Evolutionary conservation across 805 yeast genomes (phyloP).

Genomic region (Brettanomyces anomalus): DNA sequence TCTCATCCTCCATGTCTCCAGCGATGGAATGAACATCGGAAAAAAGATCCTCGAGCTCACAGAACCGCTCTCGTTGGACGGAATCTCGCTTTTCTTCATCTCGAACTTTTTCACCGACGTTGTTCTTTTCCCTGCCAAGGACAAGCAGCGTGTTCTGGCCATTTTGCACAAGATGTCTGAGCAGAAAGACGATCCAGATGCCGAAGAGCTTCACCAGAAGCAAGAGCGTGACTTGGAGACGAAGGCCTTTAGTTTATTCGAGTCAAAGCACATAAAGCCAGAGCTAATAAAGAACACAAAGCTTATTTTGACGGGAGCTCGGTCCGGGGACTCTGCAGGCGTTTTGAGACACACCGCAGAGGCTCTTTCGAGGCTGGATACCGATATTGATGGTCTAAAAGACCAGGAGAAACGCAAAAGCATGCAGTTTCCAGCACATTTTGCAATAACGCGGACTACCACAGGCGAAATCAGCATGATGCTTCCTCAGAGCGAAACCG

Average conservation of each 20-base stretch:
- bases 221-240: slow-evolving; percentile 19
- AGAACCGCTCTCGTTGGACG: slow-evolving; percentile 46
- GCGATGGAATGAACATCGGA: slow-evolving; percentile 48
- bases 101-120: slow-evolving; percentile 58
- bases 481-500: slow-evolving; percentile 32
- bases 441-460: slow-evolving; percentile 45
- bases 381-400: slow-evolving; percentile 6
- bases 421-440: slow-evolving; percentile 30
- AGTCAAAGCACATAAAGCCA: slow-evolving; percentile 34
- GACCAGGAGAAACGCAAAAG: background rate
- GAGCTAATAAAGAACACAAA: slow-evolving; percentile 30
- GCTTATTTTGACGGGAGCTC: slow-evolving; percentile 49
- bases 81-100: slow-evolving; percentile 51
- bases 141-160: slow-evolving; percentile 34
- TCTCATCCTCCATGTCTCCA: slow-evolving; percentile 48
- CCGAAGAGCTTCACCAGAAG: background rate
- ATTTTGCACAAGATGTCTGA: slow-evolving; percentile 30
- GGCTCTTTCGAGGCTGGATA: slow-evolving; percentile 18
- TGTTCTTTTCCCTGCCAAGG: slow-evolving; percentile 44
- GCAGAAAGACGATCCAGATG: background rate
- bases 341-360: slow-evolving; percentile 36
- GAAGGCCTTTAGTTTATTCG: slow-evolving; percentile 29
- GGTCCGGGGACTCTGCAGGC: slow-evolving; percentile 36
- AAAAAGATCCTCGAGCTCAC: slow-evolving; percentile 48
- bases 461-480: slow-evolving; percentile 40